phyloP scores from a whole-genome alignment of 306 rosid genomes.

The Castanospermum australe region DNA sequence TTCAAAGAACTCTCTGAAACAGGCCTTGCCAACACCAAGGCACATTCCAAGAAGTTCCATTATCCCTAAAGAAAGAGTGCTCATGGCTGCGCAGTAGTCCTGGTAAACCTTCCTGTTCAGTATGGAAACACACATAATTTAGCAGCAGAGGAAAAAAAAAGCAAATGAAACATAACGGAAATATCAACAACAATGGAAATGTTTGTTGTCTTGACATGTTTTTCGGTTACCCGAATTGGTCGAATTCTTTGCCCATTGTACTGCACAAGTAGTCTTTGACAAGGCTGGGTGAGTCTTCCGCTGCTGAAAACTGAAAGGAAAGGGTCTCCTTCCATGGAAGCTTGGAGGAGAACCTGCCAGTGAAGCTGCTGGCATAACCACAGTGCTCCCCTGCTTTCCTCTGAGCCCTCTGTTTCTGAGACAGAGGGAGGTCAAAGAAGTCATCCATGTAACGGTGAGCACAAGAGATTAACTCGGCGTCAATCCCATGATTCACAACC shows the following conservation, averaged over 20 bases:
- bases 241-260: constrained; percentile 61
- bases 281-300: constrained; percentile 20
- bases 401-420: constrained; percentile 76
- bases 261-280: constrained; percentile 54
- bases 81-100: constrained; percentile 83
- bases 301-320: constrained; percentile 60
- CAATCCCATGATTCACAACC: constrained; percentile 81
- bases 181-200: neutral
- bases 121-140: neutral
- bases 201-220: neutral
- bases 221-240: constrained; percentile 59
- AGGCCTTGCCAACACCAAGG: constrained; percentile 61
- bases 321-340: constrained; percentile 97
- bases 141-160: neutral
- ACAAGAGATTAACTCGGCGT: constrained; percentile 41
- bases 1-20: constrained; percentile 69
- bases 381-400: constrained; percentile 81
- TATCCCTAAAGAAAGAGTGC: constrained; percentile 83
- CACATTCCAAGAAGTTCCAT: constrained; percentile 93
- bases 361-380: constrained; percentile 97
- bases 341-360: constrained; percentile 81
- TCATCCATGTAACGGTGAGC: constrained; percentile 69
- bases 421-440: constrained; percentile 73
- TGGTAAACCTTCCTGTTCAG: constrained; percentile 61
- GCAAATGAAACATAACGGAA: neutral